These are phyloP conservation scores for Solanum ahanhuiri DNA, from an alignment of 257 asterid species.

Conservation along the genomic window DNA sequence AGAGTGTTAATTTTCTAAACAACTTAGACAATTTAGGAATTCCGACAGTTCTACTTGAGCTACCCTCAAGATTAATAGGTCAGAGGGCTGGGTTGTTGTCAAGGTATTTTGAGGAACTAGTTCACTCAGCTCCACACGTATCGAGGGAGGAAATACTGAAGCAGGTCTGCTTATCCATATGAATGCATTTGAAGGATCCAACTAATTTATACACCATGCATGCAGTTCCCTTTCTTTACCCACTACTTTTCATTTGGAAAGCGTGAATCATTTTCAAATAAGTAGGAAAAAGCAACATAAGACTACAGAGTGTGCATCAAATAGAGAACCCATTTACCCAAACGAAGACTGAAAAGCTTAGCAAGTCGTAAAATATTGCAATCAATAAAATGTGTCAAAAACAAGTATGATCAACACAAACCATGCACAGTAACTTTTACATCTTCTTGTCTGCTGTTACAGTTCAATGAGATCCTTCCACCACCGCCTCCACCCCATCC, in stretches of 20 bases:
- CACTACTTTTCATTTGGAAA: neutral
- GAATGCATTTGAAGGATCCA: neutral
- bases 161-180: neutral
- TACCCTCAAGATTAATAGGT: neutral
- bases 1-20: neutral
- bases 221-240: neutral
- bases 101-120: neutral
- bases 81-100: neutral
- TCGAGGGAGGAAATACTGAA: neutral
- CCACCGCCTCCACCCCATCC: constrained; percentile 99
- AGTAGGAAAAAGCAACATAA: neutral
- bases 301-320: neutral
- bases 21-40: neutral
- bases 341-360: constrained; percentile 6
- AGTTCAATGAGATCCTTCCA: constrained; percentile 82
- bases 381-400: constrained; percentile 17
- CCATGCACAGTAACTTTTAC: constrained; percentile 80
- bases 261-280: neutral
- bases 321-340: neutral
- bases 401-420: constrained; percentile 29
- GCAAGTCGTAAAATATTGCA: constrained; percentile 8
- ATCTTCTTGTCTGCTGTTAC: constrained; percentile 98
- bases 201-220: neutral
- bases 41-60: neutral
- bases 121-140: neutral